These are phyloP conservation scores for Pezicula carpinea DNA, from an alignment of 2,329 filamentous ascomycete genomes.

Conservation along the genomic window DNA sequence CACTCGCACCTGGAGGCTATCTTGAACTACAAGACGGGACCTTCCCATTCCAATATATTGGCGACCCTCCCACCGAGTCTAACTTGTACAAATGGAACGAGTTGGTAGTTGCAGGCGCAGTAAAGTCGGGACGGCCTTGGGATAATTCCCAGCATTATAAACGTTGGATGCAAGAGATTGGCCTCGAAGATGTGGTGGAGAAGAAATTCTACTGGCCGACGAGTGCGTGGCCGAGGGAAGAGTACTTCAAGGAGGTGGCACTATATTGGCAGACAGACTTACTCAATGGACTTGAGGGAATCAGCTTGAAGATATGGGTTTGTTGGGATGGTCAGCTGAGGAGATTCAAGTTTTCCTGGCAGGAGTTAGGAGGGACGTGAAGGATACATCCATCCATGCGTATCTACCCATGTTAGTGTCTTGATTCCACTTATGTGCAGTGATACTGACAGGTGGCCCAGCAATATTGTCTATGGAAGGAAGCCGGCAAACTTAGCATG, in stretches of 20 bases:
- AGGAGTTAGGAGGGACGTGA: conserved; percentile 10
- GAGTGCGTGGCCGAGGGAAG: conserved; percentile 22
- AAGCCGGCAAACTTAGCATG: background rate
- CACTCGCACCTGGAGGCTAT: conserved; percentile 2
- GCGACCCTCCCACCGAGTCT: background rate
- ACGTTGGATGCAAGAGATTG: conserved; percentile 24
- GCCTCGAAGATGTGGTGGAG: conserved; percentile 23
- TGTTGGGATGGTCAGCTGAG: conserved; percentile 19
- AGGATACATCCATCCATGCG: conserved; percentile 7
- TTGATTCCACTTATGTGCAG: background rate
- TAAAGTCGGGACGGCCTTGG: conserved; percentile 18
- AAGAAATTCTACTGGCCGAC: conserved; percentile 22
- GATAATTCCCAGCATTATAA: conserved; percentile 15
- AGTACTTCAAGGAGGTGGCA: conserved; percentile 20
- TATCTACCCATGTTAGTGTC: conserved; percentile 10
- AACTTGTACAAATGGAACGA: conserved; percentile 11
- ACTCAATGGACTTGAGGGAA: conserved; percentile 10
- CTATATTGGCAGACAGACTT: conserved; percentile 18
- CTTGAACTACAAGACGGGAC: conserved; percentile 3
- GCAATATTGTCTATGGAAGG: conserved; percentile 1
- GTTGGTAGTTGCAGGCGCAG: conserved; percentile 8
- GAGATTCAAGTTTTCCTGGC: conserved; percentile 22
- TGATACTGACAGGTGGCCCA: background rate
- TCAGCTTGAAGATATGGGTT: conserved; percentile 20
- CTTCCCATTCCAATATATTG: conserved; percentile 1